Conservation (phyloP, 2,329 filamentous ascomycete species). For the Daldinia eschscholtzii region DNA sequence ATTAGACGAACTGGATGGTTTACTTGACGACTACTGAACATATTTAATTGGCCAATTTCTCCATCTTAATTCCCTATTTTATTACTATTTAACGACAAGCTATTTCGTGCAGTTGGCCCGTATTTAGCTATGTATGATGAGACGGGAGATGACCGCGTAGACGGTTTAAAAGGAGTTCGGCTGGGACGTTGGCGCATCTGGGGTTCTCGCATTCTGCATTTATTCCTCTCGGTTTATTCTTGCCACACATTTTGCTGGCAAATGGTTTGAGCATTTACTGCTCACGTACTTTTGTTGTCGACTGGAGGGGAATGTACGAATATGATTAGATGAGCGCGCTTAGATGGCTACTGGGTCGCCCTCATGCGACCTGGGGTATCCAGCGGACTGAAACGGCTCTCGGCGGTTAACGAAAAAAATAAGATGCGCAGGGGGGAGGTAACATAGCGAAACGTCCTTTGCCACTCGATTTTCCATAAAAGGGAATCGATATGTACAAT, state of each 20-base stretch:
- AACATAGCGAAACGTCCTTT: constrained; percentile 30
- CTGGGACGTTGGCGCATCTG: constrained; percentile 39
- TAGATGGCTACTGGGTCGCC: constrained; percentile 31
- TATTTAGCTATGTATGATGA: constrained; percentile 42
- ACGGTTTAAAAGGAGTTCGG: constrained; percentile 44
- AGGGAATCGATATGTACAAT: constrained; percentile 39
- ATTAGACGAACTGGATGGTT: constrained; percentile 90
- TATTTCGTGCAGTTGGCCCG: constrained; percentile 28
- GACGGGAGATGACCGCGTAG: constrained; percentile 37
- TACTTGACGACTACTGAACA: constrained; percentile 79
- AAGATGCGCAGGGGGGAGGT: not conserved
- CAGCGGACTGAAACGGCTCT: constrained; percentile 31
- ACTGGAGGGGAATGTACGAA: constrained; percentile 34
- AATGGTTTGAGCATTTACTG: constrained; percentile 26
- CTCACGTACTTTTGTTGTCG: constrained; percentile 27
- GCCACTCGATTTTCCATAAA: constrained; percentile 32
- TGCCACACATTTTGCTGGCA: not conserved
- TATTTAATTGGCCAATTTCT: constrained; percentile 16
- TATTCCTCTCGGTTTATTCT: constrained; percentile 18
- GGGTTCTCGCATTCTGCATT: constrained; percentile 32
- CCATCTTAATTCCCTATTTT: constrained; percentile 25
- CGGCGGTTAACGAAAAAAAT: constrained; percentile 10
- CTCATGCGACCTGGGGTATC: constrained; percentile 29
- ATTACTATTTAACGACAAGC: constrained; percentile 19
- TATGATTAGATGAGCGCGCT: constrained; percentile 37